A percentile compares a stretch with the other conserved stretches of the same genome.
Evolutionary conservation across 1,284 basidiomycete genomes (phyloP).

Genomic region (Pulveroboletus sp.): DNA sequence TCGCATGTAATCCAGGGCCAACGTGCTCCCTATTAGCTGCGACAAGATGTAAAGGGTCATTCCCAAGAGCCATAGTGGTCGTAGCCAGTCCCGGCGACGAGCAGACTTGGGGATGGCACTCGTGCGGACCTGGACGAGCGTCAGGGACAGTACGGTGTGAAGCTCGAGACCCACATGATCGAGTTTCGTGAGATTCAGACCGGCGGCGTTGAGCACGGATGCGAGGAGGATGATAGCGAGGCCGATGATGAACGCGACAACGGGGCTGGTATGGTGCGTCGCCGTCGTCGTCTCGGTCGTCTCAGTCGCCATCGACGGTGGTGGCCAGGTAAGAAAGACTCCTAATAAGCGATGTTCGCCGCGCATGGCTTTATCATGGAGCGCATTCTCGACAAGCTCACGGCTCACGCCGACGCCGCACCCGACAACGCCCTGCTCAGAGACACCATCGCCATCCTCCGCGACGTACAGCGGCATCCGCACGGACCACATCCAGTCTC

Average conservation of each 20-base stretch:
- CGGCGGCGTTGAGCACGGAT: constrained; percentile 81
- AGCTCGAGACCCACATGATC: constrained; percentile 63
- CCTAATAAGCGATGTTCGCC: constrained; percentile 22
- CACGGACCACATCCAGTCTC: constrained; percentile 20
- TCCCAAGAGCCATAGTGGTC: constrained; percentile 81
- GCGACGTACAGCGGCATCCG: constrained; percentile 25
- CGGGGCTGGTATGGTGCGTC: constrained; percentile 52
- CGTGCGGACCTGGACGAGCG: constrained; percentile 57
- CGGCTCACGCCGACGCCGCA: constrained; percentile 5
- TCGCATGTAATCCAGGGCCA: constrained; percentile 85
- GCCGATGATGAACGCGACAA: constrained; percentile 78
- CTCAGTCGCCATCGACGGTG: constrained; percentile 19
- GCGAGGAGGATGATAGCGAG: constrained; percentile 77
- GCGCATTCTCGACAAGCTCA: constrained; percentile 31
- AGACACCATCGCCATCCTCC: constrained; percentile 23
- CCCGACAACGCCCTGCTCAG: constrained; percentile 22
- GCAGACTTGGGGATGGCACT: constrained; percentile 69
- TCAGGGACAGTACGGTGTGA: neutral
- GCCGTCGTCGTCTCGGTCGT: constrained; percentile 20
- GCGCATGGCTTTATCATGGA: constrained; percentile 23
- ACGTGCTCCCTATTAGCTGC: constrained; percentile 82
- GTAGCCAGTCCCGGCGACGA: constrained; percentile 67
- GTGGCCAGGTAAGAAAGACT: constrained; percentile 16
- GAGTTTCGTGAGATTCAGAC: constrained; percentile 81
- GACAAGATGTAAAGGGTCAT: constrained; percentile 83